Conservation (phyloP, 202 grass and related monocot species). For the Schoenoplectus tabernaemontani region DNA sequence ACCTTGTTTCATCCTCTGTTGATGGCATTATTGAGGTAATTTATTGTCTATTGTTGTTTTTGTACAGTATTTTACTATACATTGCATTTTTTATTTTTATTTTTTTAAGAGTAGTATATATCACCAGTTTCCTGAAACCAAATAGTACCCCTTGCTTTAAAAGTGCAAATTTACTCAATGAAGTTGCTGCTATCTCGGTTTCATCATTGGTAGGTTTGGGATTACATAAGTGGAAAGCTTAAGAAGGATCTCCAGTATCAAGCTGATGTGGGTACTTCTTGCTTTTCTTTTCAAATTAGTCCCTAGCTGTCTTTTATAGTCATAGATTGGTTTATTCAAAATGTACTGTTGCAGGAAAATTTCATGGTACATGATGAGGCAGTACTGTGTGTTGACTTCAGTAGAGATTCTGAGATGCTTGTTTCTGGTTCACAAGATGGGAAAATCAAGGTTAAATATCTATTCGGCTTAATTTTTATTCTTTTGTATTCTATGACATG, state of each 20-base stretch:
- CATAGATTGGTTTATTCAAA: slow-evolving; percentile 1
- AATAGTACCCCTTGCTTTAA: slow-evolving; percentile 1
- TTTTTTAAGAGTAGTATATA: too few relatives aligned
- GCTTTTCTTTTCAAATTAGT: slow-evolving; percentile 7
- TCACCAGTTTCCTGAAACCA: too few relatives aligned
- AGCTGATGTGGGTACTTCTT: slow-evolving; percentile 76
- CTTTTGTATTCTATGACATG: too few relatives aligned
- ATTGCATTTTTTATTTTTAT: too few relatives aligned
- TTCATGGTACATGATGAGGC: slow-evolving; percentile 99
- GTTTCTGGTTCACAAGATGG: slow-evolving; percentile 93
- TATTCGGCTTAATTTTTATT: too few relatives aligned
- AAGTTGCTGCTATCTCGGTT: background rate
- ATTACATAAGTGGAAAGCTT: slow-evolving; percentile 95
- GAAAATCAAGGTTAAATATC: slow-evolving; percentile 77
- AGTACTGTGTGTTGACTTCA: slow-evolving; percentile 93
- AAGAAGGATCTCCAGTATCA: slow-evolving; percentile 99
- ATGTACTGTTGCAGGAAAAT: slow-evolving; percentile 60
- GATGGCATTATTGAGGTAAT: slow-evolving; percentile 96
- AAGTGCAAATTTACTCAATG: background rate
- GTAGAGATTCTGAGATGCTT: slow-evolving; percentile 95
- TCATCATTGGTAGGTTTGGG: slow-evolving; percentile 63
- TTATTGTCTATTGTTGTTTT: too few relatives aligned
- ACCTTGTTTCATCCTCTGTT: slow-evolving; percentile 91
- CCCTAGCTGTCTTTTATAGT: slow-evolving; percentile 6
- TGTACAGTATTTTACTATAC: background rate